Evolutionary conservation across 2,329 filamentous ascomycete genomes (phyloP).

Genomic region (Ophiostoma piceae): DNA sequence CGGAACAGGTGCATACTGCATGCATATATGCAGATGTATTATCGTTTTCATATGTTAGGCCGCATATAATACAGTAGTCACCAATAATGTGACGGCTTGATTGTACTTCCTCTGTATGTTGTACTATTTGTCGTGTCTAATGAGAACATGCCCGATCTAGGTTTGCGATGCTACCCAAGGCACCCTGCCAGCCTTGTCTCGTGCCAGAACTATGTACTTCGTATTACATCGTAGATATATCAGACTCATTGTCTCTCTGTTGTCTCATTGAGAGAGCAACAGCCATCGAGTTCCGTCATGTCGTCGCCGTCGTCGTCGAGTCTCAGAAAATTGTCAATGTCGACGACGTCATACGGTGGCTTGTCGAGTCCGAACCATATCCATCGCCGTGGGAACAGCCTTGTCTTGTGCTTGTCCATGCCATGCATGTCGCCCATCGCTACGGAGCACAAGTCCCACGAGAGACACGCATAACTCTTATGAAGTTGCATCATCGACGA

Average conservation of each 20-base stretch:
- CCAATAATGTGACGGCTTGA: not conserved
- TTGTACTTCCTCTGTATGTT: too few species aligned
- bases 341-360: not conserved
- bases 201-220: not conserved
- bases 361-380: not conserved
- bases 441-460: not conserved
- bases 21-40: not conserved
- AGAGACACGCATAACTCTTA: not conserved
- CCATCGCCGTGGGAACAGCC: slow-evolving; percentile 19
- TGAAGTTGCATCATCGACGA: not conserved
- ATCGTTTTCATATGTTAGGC: not conserved
- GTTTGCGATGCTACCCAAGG: not conserved
- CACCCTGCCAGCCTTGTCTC: not conserved
- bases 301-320: not conserved
- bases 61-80: not conserved
- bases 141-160: not conserved
- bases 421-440: not conserved
- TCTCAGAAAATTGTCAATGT: not conserved
- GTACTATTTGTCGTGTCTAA: too few species aligned
- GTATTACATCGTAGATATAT: not conserved
- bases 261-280: not conserved
- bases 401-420: slow-evolving; percentile 8
- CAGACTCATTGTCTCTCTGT: not conserved
- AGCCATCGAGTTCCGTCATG: not conserved
- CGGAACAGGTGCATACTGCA: not conserved